Evolutionary conservation across 306 rosid species (phyloP), one percentile per base, ranked within the genome.

Genomic region (Luffa acutangula): DNA sequence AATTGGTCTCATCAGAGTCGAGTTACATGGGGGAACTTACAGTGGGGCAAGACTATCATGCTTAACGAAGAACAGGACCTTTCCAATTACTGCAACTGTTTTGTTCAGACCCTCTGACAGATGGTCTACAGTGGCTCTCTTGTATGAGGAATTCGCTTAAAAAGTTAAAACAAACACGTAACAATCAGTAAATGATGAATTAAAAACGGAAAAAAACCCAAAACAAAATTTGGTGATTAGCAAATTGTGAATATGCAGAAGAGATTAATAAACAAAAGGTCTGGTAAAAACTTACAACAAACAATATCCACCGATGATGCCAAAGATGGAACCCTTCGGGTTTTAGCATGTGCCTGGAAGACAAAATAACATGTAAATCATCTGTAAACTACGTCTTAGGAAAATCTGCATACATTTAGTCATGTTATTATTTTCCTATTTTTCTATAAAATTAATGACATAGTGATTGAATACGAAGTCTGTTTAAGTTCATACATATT

Each of bases 31-130:
- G 81, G 81, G 57, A 59, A 87, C 97, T 92, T 90, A 94, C 97
- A 89, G 77, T 51, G 98, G 97, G 82, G 98, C 80, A 66, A 85
- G 79, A 82, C 81, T 79, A 51, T 94, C 98, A 83, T 88, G 90
- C 83, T 79, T 89, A 58, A 94, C 82, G 86, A 86, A 90, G 90
- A 91, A 89, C 75, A 92, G 60, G 77, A 92, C 97, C 88, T 90
- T 94, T 80, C 95, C 97, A 4, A 85, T 88, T 39, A 92, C 82
- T 64, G 95, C 95, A 36, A 89, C 86, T 72, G 89, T 81, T 89
- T 82, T 94, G 89, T 94, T 94, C 51, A 87, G 84, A 86, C 98
- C 97, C 85, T 88, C 97, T 34, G 85, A 82, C 76, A 92, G 81
- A 85, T 59, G 82, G 83, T 86, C 88, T 54, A 92, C 25, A 76